Base-by-base conservation (phyloP, 352 stramenopile species). In the Blastocystis sp. region DNA sequence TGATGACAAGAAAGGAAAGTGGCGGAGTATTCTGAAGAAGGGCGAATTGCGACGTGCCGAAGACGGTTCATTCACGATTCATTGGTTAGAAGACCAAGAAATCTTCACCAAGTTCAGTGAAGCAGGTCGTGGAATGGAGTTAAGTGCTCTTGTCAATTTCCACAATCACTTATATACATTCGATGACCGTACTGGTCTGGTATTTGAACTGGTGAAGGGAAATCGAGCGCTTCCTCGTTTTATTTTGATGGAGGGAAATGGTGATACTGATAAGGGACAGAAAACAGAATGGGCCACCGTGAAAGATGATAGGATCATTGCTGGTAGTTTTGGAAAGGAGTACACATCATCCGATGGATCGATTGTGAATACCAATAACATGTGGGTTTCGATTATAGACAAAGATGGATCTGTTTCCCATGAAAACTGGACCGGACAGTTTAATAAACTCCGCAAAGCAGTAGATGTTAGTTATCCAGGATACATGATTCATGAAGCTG, bases 241-340 rank as follows among this genome's bases (percentile, higher is more conserved):
- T 88, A 97, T 98, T 71, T 91, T 98, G 69, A 98, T 97, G 90
- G 96, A 98, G 90, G 95, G 96, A 81, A 92, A 98, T 77, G 96
- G 96, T 6, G 89, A 96, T 37, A 94, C 94, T 14, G 93, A 95
- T 71, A 99, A 99, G 91, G 96, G 96, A 19, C 97, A 98, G 92
- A 99, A 98, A 89, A 96, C 95, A 90, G 96, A 99, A 91, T 99
- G 96, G 96, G 94, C 95, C 2, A 98, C 96, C 0, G 94, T 98
- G 78, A 98, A 98, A 90, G 94, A 98, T 90, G 94, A 92, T 46
- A 93, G 98, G 89, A 91, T 99, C n/a, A 96, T 95, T 85, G 95
- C 98, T 90, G 96, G 96, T 57, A 97, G 92, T 78, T 94, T 97
- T 19, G 94, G 94, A 80, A 97, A 97, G 90, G 94, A 97, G 89